A percentile compares a stretch with the other conserved stretches of the same genome.
phyloP scores from a whole-genome alignment of 345 rosid species.

The Corchorus olitorius region DNA sequence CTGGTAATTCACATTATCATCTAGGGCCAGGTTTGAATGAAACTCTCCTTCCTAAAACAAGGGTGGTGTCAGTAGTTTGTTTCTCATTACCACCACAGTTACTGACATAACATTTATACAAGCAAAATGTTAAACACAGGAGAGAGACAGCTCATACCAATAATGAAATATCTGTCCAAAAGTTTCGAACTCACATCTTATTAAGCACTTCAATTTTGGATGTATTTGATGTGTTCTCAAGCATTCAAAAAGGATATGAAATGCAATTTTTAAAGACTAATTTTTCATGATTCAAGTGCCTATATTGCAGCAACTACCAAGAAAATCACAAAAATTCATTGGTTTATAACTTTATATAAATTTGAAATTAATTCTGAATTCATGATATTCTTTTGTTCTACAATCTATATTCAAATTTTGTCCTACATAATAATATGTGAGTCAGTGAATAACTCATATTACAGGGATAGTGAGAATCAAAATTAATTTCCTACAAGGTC shows the following conservation, averaged over 20 bases:
- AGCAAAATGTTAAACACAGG: neutral
- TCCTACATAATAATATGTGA: neutral
- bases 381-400: neutral
- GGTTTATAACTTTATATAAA: neutral
- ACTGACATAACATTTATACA: constrained; percentile 11
- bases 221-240: neutral
- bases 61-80: constrained; percentile 14
- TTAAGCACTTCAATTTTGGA: neutral
- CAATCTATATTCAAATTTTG: neutral
- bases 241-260: neutral
- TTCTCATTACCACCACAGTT: neutral
- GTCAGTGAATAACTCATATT: constrained; percentile 6
- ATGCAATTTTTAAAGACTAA: neutral
- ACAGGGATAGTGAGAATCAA: neutral
- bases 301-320: neutral
- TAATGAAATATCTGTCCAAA: neutral
- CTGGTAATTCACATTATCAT: constrained; percentile 29
- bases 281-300: neutral
- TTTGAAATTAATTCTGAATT: neutral
- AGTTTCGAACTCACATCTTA: neutral
- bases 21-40: constrained; percentile 25
- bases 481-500: neutral
- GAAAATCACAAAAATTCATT: neutral
- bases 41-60: constrained; percentile 42
- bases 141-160: neutral